Evolutionary conservation across 1,284 basidiomycete genomes (phyloP).

Genomic region (Rhodotorula sp.): DNA sequence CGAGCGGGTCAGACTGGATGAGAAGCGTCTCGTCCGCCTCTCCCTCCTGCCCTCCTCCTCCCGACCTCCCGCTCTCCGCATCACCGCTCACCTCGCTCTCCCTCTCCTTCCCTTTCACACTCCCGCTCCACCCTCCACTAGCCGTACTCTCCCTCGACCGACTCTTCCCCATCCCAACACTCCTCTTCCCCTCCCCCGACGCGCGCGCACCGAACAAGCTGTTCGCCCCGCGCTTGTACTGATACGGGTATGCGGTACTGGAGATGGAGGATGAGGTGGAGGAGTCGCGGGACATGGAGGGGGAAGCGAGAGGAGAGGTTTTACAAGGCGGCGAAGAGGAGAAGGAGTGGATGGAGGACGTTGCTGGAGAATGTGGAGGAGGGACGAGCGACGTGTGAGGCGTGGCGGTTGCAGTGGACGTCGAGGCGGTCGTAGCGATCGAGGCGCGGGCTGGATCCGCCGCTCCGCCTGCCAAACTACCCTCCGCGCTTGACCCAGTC

Average conservation of each 20-base stretch:
- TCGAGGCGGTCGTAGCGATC: not conserved
- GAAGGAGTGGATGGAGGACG: not conserved
- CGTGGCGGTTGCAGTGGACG: not conserved
- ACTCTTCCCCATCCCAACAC: slow-evolving; percentile 5
- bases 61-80: not conserved
- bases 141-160: not conserved
- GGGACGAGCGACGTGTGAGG: not conserved
- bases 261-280: not conserved
- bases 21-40: not conserved
- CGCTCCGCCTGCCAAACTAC: not conserved
- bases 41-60: not conserved
- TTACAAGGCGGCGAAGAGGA: not conserved
- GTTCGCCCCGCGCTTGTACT: slow-evolving; percentile 13
- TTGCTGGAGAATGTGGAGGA: not conserved
- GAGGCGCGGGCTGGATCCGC: not conserved
- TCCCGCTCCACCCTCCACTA: not conserved
- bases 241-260: not conserved
- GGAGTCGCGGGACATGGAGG: not conserved
- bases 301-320: not conserved
- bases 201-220: slow-evolving; percentile 23
- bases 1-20: not conserved
- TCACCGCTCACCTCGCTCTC: not conserved
- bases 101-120: not conserved
- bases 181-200: slow-evolving; percentile 6
- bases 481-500: not conserved